A percentile compares a stretch with the other conserved stretches of the same genome.
Conservation (phyloP, 2,329 filamentous ascomycete genomes). For the Helicocarpus griseus region DNA sequence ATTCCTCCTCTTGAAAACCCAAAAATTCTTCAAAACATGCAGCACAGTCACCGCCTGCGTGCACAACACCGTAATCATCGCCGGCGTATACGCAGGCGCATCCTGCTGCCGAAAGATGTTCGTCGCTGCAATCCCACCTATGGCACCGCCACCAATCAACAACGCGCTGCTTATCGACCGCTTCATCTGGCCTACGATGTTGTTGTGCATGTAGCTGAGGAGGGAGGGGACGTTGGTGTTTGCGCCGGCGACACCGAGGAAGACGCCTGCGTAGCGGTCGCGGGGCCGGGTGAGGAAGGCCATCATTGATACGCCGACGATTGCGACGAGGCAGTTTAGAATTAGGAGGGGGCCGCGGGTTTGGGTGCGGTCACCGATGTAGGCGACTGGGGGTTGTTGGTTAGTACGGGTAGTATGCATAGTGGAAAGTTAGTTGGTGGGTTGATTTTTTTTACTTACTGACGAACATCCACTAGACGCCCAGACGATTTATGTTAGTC, state of each 20-base stretch:
- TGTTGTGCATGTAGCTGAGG: neutral
- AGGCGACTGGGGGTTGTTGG: too few relatives aligned
- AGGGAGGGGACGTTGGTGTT: conserved; percentile 1
- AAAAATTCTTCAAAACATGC: too few relatives aligned
- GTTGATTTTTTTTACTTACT: too few relatives aligned
- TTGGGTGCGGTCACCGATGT: too few relatives aligned
- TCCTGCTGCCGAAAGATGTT: neutral
- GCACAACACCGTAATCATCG: neutral
- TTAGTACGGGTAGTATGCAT: too few relatives aligned
- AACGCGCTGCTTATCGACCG: neutral
- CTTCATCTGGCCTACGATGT: neutral
- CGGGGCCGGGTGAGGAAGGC: conserved; percentile 8
- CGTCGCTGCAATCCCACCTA: conserved; percentile 1
- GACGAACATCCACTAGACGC: too few relatives aligned
- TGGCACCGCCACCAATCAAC: neutral
- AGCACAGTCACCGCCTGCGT: too few relatives aligned
- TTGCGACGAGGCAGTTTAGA: conserved; percentile 19
- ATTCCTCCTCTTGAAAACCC: too few relatives aligned
- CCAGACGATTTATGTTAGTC: too few relatives aligned
- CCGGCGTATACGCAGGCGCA: neutral
- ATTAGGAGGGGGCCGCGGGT: neutral
- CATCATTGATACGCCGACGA: conserved; percentile 18
- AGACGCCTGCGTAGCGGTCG: conserved; percentile 13
- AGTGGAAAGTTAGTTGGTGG: too few relatives aligned
- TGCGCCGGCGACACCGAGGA: conserved; percentile 6